Percentiles rank a stretch among this genome's conserved stretches.
phyloP scores from a whole-genome alignment of 192 early-diverging fungal genomes.

The Linnemannia hyalina region DNA sequence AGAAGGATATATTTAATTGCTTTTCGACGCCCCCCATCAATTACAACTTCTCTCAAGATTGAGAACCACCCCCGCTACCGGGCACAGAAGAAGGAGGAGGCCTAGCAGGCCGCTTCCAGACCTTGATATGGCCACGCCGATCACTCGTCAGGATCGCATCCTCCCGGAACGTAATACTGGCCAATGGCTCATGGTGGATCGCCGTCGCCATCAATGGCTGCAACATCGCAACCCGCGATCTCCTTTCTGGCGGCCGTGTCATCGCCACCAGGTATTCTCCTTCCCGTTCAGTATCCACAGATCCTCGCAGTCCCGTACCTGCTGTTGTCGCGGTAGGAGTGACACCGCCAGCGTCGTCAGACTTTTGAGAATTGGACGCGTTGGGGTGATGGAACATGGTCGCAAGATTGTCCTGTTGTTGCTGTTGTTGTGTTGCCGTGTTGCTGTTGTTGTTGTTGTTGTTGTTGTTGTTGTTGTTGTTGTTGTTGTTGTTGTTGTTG shows the following conservation, averaged over 20 bases:
- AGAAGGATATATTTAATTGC: no score
- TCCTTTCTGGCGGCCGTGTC: slow-evolving; percentile 31
- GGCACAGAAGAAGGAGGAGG: not conserved
- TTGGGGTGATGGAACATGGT: slow-evolving; percentile 4
- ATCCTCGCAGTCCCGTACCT: not conserved
- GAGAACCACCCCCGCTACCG: no score
- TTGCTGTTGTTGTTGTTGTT: not conserved
- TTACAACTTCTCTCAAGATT: no score
- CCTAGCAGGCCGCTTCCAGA: slow-evolving; percentile 74
- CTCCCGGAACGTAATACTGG: slow-evolving; percentile 71
- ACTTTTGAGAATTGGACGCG: not conserved
- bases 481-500: not conserved
- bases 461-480: not conserved
- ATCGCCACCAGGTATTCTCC: slow-evolving; percentile 4
- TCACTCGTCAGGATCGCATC: slow-evolving; percentile 80
- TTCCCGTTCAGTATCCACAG: slow-evolving; percentile 17
- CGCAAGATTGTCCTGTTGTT: slow-evolving; percentile 2
- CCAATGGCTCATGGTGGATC: slow-evolving; percentile 72
- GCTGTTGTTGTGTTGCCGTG: not conserved
- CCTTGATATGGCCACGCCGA: slow-evolving; percentile 71
- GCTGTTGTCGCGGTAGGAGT: not conserved
- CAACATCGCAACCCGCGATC: slow-evolving; percentile 71
- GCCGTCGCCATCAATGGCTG: slow-evolving; percentile 74
- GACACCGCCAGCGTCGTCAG: not conserved
- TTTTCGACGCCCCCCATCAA: no score